phyloP scores from a whole-genome alignment of 345 rosid genomes.

The Gossypium arboreum region DNA sequence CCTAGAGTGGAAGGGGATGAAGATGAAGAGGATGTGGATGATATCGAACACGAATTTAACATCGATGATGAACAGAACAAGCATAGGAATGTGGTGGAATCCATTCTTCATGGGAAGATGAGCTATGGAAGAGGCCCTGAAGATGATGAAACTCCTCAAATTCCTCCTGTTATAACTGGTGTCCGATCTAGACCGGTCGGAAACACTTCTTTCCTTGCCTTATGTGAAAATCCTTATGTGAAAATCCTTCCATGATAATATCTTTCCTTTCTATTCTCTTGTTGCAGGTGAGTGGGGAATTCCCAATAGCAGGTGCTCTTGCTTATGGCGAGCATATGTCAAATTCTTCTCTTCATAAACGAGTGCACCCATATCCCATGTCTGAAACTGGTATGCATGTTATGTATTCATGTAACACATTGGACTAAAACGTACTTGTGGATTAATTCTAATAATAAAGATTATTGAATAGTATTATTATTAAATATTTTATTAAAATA shows the following conservation, averaged over 20 bases:
- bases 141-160: constrained; percentile 67
- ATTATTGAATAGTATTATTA: no score
- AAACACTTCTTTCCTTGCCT: not conserved
- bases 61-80: constrained; percentile 69
- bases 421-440: no score
- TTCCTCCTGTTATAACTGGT: constrained; percentile 71
- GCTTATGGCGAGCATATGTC: constrained; percentile 57
- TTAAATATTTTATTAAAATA: no score
- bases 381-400: constrained; percentile 68
- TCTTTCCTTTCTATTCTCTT: not conserved
- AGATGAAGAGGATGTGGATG: constrained; percentile 91
- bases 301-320: constrained; percentile 62
- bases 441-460: no score
- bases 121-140: constrained; percentile 94
- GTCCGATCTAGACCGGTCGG: constrained; percentile 71
- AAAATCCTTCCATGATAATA: not conserved
- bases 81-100: constrained; percentile 63
- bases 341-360: constrained; percentile 67
- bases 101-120: constrained; percentile 94
- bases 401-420: no score
- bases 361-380: constrained; percentile 80
- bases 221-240: constrained; percentile 5
- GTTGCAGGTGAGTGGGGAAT: constrained; percentile 87
- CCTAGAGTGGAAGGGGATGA: constrained; percentile 95
- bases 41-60: constrained; percentile 88